phyloP scores from a whole-genome alignment of 306 rosid genomes.

The Begonia loranthoides region DNA sequence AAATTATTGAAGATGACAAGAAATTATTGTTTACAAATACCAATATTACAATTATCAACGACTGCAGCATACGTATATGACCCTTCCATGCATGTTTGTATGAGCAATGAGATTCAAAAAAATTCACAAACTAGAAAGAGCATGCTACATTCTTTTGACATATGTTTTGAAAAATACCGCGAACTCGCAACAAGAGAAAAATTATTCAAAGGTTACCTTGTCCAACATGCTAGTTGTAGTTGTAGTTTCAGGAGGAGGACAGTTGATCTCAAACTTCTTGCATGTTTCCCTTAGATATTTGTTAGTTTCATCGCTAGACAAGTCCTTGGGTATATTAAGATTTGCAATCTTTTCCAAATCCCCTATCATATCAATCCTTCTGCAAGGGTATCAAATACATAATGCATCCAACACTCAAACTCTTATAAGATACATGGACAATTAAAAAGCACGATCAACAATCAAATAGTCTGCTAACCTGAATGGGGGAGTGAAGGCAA shows the following conservation, averaged over 20 bases:
- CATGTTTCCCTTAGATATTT: slow-evolving; percentile 65
- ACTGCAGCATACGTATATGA: too few relatives aligned
- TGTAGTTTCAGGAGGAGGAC: slow-evolving; percentile 87
- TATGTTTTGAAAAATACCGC: too few relatives aligned
- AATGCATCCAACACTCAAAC: slow-evolving; percentile 10
- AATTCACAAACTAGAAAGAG: too few relatives aligned
- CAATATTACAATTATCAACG: too few relatives aligned
- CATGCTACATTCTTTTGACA: too few relatives aligned
- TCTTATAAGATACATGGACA: not conserved
- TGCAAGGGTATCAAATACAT: slow-evolving; percentile 19
- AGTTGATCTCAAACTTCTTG: slow-evolving; percentile 49
- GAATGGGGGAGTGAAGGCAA: slow-evolving; percentile 35
- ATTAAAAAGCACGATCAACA: not conserved
- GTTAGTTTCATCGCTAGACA: slow-evolving; percentile 65
- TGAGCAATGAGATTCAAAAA: too few relatives aligned
- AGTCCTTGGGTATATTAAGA: slow-evolving; percentile 70
- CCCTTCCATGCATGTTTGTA: too few relatives aligned
- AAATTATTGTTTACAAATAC: too few relatives aligned
- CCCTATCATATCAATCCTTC: slow-evolving; percentile 88
- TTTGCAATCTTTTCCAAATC: slow-evolving; percentile 65
- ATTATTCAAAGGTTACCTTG: slow-evolving; percentile 29
- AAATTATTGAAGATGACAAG: too few relatives aligned
- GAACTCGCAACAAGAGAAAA: too few relatives aligned
- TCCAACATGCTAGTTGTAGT: slow-evolving; percentile 75
- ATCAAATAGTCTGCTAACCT: slow-evolving; percentile 25